Base-by-base conservation (phyloP, 164 flowering plant genomes). In the Magnolia officinalis region DNA sequence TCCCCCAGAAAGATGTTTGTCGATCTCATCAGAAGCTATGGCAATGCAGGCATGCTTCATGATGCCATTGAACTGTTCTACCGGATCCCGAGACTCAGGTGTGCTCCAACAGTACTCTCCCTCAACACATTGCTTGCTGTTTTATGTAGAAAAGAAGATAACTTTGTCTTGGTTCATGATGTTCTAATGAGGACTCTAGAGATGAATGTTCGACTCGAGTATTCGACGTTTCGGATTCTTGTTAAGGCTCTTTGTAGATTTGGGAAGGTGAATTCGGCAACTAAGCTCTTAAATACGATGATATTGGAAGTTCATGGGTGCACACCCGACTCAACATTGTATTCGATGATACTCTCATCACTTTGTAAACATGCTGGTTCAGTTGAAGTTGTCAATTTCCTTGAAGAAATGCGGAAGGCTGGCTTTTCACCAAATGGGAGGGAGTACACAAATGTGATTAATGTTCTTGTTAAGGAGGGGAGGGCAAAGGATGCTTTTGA, bases 191-290 rank as follows among this genome's bases (percentile, higher is more conserved):
- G 78, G 85, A 83, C 86, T 80, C 77, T 64, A n/a, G 18, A 1
- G 18, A 83, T 94, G 91, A 81, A 79, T 5, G 84, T 94, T 51
- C 73, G 95, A 78, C 67, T 94, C 5, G 97, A 94, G 63, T 87
- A 80, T 24, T 89, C 96, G 6, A 89, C 80, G 63, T 87, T 87
- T 78, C 66, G 71, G 10, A 79, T 92, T 72, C 72, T 92, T 63
- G 81, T 91, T 55, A 70, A 72, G 50, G 85, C 87, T 67, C 90
- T 91, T 75, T 93, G 96, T 85, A 82, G 85, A 76, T 74, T 87
- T 45, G 84, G 84, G 55, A 91, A 78, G 74, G 77, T 84, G 58
- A 83, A 64, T 73, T 67, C 74, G 82, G 97, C 97, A n/a, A 78
- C 88, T 68, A 80, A 86, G 82, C 20, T 92, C 4, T 72, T 91